phyloP scores from a whole-genome alignment of 129 eudicot species.

The Silybum marianum region DNA sequence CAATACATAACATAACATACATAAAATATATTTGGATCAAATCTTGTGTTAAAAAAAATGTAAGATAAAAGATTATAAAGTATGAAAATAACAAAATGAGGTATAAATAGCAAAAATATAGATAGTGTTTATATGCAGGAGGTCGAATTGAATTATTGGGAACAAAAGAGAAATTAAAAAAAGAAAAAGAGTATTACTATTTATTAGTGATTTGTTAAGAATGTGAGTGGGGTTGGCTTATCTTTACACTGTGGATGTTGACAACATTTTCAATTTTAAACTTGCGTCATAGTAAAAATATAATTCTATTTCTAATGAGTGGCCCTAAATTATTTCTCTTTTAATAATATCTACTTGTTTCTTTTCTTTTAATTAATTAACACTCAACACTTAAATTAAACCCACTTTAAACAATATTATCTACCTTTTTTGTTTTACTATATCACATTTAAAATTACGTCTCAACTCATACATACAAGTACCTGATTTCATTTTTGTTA shows the following conservation, averaged over 20 bases:
- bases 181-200: no score
- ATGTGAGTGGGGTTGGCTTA: constrained; percentile 29
- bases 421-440: not conserved
- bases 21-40: not conserved
- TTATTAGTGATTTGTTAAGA: not conserved
- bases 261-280: constrained; percentile 24
- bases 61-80: not conserved
- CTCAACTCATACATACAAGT: no score
- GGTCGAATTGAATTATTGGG: no score
- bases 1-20: not conserved
- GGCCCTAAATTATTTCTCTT: constrained; percentile 27
- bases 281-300: not conserved
- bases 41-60: not conserved
- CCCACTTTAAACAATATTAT: not conserved
- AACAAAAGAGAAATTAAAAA: no score
- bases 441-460: not conserved
- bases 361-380: not conserved
- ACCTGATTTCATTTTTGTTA: no score
- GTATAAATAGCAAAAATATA: not conserved
- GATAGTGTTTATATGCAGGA: no score
- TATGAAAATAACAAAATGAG: not conserved
- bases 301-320: constrained; percentile 6
- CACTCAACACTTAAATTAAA: not conserved
- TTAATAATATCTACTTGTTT: constrained; percentile 7
- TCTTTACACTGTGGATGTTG: constrained; percentile 39